phyloP scores from a whole-genome alignment of 352 stramenopile genomes.

The Pythium sp. region DNA sequence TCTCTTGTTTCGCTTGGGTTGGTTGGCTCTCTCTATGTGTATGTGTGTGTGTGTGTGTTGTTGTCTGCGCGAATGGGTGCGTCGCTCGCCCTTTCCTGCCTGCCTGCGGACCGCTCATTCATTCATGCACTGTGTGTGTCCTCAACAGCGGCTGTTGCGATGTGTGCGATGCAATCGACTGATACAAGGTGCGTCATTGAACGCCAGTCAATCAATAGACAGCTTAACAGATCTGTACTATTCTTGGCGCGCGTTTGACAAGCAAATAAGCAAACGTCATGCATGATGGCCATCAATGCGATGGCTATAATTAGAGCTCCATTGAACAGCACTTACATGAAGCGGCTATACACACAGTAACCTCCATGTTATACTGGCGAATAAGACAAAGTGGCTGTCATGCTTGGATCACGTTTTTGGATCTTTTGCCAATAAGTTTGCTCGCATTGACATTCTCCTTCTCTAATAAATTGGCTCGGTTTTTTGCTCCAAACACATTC shows the following conservation, averaged over 20 bases:
- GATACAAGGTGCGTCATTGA: not conserved
- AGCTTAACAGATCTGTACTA: not conserved
- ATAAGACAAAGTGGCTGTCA: not conserved
- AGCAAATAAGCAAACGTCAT: not conserved
- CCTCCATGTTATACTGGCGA: not conserved
- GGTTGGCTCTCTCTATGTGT: not conserved
- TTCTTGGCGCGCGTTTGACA: not conserved
- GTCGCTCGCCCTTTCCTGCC: not conserved
- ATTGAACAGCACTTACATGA: not conserved
- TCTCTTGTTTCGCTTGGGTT: too few relatives aligned
- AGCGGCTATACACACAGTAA: not conserved
- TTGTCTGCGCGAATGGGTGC: not conserved
- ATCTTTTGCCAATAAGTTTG: not conserved
- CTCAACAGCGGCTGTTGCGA: too few relatives aligned
- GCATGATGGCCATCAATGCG: not conserved
- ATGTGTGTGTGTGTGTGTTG: conserved; percentile 1
- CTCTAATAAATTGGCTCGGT: too few relatives aligned
- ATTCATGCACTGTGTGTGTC: not conserved
- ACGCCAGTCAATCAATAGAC: not conserved
- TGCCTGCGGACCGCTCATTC: not conserved
- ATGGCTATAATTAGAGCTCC: conserved; percentile 2
- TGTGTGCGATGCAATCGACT: too few relatives aligned
- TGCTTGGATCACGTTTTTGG: conserved; percentile 1
- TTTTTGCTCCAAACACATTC: not conserved
- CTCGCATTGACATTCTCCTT: too few relatives aligned